Base-by-base conservation (phyloP, 805 yeast genomes). In the Cyberlindnera mrakii region DNA sequence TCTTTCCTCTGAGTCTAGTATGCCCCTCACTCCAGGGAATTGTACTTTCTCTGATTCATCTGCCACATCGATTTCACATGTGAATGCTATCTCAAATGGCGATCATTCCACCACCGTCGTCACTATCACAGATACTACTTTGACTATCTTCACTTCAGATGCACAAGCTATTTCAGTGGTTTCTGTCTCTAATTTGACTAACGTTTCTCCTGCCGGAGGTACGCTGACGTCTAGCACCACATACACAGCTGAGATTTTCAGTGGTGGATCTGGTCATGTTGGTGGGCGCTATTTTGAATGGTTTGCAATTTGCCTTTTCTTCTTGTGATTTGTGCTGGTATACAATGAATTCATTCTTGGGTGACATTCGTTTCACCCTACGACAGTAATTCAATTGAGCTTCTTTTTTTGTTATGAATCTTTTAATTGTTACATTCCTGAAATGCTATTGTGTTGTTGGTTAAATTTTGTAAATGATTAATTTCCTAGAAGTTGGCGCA, bases 201-300 rank as follows among this genome's bases (percentile, higher is more conserved):
- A 13, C n/a, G 36, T 11, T 34, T 8, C 14, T 8, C 16, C 36
- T 5, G 14, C 16, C 14, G 27, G 11, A 8, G n/a, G 27, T 4
- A 34, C 36, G 6, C 15, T 13, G 11, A 17, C 8, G n/a, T 18
- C 27, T 6, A 19, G 16, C 4, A 29, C 40, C 3, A 29, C 18
- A 9, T 37, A 37, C 35, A 14, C 40, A 16, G 35, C 31, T n/a
- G 30, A 37, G 35, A 37, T 30, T 8, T 37, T n/a, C 20, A 29
- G 17, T n/a, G 40, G 34, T 19, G 35, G 34, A 13, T 15, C 34
- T 15, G 10, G 11, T 16, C 18, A 30, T 27, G 13, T 31, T n/a
- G n/a, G 16, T 30, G 7, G 9, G 11, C 11, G 9, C 3, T 13
- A 17, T 17, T 3, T 37, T 17, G 16, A 16, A 6, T 30, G 6